Percentiles rank a stretch among this genome's conserved stretches.
Conservation (phyloP, 2,329 filamentous ascomycete species). For the Chaetomium sp. region DNA sequence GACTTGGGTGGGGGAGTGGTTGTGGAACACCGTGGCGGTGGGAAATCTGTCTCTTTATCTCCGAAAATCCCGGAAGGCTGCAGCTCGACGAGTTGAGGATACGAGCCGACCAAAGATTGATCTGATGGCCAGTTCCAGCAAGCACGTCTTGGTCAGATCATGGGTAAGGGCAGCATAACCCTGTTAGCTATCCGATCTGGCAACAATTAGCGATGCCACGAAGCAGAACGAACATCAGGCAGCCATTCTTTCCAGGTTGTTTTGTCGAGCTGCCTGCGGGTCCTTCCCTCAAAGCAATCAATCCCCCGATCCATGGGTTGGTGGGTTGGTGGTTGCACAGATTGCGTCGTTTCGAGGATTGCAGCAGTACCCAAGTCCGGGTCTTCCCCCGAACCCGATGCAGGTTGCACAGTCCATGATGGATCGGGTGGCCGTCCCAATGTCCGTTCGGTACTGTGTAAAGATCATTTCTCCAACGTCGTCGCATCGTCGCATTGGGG, state of each 20-base stretch:
- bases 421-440: background rate
- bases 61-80: conserved; percentile 20
- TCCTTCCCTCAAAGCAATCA: background rate
- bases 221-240: too few relatives aligned
- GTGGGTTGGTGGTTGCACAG: conserved; percentile 6
- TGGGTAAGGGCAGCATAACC: background rate
- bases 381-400: conserved; percentile 9
- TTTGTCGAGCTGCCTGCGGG: background rate
- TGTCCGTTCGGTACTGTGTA: background rate
- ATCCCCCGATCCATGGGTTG: background rate
- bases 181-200: background rate
- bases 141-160: background rate
- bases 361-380: background rate
- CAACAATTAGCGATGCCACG: background rate
- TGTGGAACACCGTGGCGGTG: conserved; percentile 13
- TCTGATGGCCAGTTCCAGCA: too few relatives aligned
- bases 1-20: conserved; percentile 21
- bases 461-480: background rate
- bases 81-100: background rate
- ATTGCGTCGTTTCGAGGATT: conserved; percentile 10
- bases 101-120: background rate
- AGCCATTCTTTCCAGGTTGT: background rate
- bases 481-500: conserved; percentile 6
- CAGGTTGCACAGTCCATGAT: conserved; percentile 15
- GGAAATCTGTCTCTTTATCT: conserved; percentile 20